Percentiles rank a stretch among this genome's conserved stretches.
Evolutionary conservation across 2,329 filamentous ascomycete genomes (phyloP).

Genomic region (Fusarium zealandicum): DNA sequence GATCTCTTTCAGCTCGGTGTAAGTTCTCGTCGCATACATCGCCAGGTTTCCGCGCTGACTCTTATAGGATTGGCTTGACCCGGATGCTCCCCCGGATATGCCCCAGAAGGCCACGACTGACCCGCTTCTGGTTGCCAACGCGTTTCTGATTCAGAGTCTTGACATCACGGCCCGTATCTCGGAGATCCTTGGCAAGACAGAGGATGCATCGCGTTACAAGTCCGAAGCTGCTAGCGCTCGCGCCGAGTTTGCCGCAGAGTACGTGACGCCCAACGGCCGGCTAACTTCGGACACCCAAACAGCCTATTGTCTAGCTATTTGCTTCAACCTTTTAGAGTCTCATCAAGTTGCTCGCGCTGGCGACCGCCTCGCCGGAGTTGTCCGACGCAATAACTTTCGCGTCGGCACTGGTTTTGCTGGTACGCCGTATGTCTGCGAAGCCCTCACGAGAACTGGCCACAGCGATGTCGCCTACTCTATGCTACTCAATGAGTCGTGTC

Average conservation of each 20-base stretch:
- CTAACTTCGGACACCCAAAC: slow-evolving; percentile 37
- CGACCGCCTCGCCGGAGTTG: slow-evolving; percentile 22
- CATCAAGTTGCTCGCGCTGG: slow-evolving; percentile 20
- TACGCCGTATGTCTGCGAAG: slow-evolving; percentile 46
- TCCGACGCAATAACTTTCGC: slow-evolving; percentile 27
- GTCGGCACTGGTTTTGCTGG: slow-evolving; percentile 47
- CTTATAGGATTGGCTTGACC: slow-evolving; percentile 58
- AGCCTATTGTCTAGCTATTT: slow-evolving; percentile 34
- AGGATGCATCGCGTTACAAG: slow-evolving; percentile 15
- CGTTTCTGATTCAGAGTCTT: slow-evolving; percentile 55
- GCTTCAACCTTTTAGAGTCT: slow-evolving; percentile 25
- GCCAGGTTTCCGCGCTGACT: neutral
- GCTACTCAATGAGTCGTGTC: slow-evolving; percentile 46
- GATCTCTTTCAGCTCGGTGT: slow-evolving; percentile 30
- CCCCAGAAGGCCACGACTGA: slow-evolving; percentile 51
- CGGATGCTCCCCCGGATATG: slow-evolving; percentile 51
- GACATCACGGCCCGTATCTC: slow-evolving; percentile 48
- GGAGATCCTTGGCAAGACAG: slow-evolving; percentile 40
- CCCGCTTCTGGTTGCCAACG: slow-evolving; percentile 53
- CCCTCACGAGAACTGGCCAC: slow-evolving; percentile 24
- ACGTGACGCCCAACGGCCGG: slow-evolving; percentile 34
- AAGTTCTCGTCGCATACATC: neutral
- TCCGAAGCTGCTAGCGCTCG: slow-evolving; percentile 23
- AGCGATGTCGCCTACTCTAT: slow-evolving; percentile 46
- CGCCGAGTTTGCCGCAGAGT: slow-evolving; percentile 26